Conservation (phyloP, 129 eudicot genomes). For the Pittosporum tobira region DNA sequence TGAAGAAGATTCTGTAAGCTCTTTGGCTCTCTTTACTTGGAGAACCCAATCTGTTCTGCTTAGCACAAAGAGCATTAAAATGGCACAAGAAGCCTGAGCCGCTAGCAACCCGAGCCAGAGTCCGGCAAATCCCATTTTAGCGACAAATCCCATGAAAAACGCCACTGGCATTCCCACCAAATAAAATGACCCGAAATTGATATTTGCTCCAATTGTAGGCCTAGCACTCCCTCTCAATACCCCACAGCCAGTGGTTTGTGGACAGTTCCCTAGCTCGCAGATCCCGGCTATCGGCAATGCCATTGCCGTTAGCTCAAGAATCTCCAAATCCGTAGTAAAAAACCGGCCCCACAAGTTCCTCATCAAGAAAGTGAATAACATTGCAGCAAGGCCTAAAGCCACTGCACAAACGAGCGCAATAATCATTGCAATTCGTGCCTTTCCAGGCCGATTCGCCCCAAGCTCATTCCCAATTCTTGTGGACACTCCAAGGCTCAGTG, state of each 20-base stretch:
- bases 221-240: conserved; percentile 23
- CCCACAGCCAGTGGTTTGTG: conserved; percentile 32
- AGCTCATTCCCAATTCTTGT: conserved; percentile 24
- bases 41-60: conserved; percentile 19
- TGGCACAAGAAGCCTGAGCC: conserved; percentile 22
- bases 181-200: conserved; percentile 25
- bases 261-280: conserved; percentile 23
- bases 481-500: conserved; percentile 20
- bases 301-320: conserved; percentile 18
- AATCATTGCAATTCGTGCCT: conserved; percentile 12
- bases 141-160: conserved; percentile 14
- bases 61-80: conserved; percentile 19
- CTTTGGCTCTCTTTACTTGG: conserved; percentile 44
- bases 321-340: conserved; percentile 17
- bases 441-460: conserved; percentile 22
- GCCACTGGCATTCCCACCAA: conserved; percentile 30
- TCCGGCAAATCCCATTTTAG: conserved; percentile 21
- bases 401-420: conserved; percentile 17
- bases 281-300: conserved; percentile 26
- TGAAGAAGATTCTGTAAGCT: too few relatives aligned
- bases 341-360: conserved; percentile 26
- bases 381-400: conserved; percentile 16
- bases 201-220: conserved; percentile 17
- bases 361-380: conserved; percentile 10
- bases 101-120: conserved; percentile 29